Evolutionary conservation across 2,329 filamentous ascomycete species (phyloP).

Genomic region (Sarocladiaceae sp.): DNA sequence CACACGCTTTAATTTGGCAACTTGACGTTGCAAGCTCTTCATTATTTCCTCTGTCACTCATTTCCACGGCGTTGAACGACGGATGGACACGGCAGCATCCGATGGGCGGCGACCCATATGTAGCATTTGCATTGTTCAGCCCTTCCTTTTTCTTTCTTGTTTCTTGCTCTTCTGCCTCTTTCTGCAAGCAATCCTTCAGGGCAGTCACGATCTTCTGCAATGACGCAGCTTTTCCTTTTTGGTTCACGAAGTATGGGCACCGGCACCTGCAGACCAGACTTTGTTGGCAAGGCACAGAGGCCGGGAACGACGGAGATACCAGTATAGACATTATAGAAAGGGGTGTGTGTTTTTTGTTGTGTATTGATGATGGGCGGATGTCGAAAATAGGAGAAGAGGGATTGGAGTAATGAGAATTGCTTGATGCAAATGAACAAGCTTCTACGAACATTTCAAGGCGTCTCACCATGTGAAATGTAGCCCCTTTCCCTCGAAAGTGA

Average conservation of each 20-base stretch:
- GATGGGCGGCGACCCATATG: not conserved
- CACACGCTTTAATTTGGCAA: not conserved
- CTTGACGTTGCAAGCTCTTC: not conserved
- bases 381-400: not conserved
- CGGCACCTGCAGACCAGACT: not conserved
- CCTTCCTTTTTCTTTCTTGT: constrained; percentile 5
- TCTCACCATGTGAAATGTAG: no score
- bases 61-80: not conserved
- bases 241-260: not conserved
- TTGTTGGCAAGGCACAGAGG: constrained; percentile 12
- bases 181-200: constrained; percentile 8
- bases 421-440: not conserved
- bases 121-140: constrained; percentile 7
- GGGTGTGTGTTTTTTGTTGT: not conserved
- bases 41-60: not conserved
- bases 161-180: constrained; percentile 6
- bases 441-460: no score
- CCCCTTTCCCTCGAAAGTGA: no score
- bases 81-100: not conserved
- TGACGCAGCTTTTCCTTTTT: not conserved
- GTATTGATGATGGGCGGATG: not conserved
- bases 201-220: not conserved
- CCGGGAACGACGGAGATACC: constrained; percentile 7
- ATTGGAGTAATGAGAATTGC: not conserved
- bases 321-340: constrained; percentile 8